These are phyloP conservation scores for Beauveria australis DNA, from an alignment of 2,329 filamentous ascomycete species.

Conservation along the genomic window DNA sequence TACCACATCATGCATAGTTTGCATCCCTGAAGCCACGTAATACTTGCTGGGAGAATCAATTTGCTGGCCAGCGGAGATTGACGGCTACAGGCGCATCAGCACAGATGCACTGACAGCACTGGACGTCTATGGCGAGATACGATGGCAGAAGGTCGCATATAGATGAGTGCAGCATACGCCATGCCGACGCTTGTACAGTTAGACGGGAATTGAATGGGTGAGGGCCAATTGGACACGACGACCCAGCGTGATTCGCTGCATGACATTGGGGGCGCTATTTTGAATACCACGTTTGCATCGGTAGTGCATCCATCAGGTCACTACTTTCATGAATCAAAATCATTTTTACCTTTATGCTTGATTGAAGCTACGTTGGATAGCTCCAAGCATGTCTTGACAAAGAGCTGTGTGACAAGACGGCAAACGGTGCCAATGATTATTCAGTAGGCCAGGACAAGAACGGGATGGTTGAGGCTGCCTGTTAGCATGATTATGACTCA, in stretches of 20 bases:
- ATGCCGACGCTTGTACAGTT: background rate
- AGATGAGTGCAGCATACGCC: background rate
- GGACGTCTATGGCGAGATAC: background rate
- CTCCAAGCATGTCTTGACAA: background rate
- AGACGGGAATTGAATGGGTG: background rate
- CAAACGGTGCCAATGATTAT: too few species aligned
- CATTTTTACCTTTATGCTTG: background rate
- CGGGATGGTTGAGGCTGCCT: too few species aligned
- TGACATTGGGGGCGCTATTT: slow-evolving; percentile 11
- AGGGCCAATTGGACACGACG: background rate
- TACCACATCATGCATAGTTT: background rate
- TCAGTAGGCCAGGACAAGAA: too few species aligned
- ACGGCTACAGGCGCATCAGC: background rate
- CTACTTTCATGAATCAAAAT: background rate
- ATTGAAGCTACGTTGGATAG: background rate
- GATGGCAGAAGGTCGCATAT: background rate
- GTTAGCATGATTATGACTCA: too few species aligned
- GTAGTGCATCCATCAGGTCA: background rate
- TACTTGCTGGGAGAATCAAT: background rate
- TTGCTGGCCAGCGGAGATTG: background rate
- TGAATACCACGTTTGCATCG: slow-evolving; percentile 10
- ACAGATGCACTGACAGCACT: background rate
- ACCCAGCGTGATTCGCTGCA: slow-evolving; percentile 9
- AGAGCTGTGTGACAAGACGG: too few species aligned
- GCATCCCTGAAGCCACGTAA: background rate